Evolutionary conservation across 2,329 filamentous ascomycete species (phyloP).

Genomic region (Scytalidium lignicola): DNA sequence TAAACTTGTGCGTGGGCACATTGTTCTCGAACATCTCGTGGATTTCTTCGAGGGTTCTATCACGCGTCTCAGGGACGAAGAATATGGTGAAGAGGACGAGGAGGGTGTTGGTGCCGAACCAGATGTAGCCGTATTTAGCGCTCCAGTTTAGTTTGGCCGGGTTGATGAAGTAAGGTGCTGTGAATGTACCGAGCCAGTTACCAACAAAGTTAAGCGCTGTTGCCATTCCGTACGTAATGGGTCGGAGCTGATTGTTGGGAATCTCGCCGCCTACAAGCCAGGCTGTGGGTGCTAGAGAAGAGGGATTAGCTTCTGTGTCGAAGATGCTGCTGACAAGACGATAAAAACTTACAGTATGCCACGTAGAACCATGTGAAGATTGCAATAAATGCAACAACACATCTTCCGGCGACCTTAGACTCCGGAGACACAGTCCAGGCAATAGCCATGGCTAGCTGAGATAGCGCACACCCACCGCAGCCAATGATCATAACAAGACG

Average conservation of each 20-base stretch:
- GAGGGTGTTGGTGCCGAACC: slow-evolving; percentile 33
- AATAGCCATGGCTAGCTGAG: slow-evolving; percentile 40
- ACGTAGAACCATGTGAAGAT: slow-evolving; percentile 6
- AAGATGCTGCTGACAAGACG: slow-evolving; percentile 64
- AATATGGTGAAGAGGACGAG: slow-evolving; percentile 28
- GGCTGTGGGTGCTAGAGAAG: slow-evolving; percentile 27
- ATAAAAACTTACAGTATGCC: slow-evolving; percentile 53
- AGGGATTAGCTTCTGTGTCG: slow-evolving; percentile 35
- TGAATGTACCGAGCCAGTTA: slow-evolving; percentile 35
- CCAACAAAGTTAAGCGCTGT: slow-evolving; percentile 35
- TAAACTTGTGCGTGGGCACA: slow-evolving; percentile 5
- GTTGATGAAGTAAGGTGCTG: slow-evolving; percentile 39
- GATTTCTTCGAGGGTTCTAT: slow-evolving; percentile 12
- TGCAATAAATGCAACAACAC: slow-evolving; percentile 11
- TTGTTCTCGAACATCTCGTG: slow-evolving; percentile 7
- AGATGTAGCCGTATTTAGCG: slow-evolving; percentile 31
- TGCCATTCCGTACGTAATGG: slow-evolving; percentile 33
- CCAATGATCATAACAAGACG: slow-evolving; percentile 43
- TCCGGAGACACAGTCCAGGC: slow-evolving; percentile 11
- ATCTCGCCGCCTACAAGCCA: slow-evolving; percentile 36
- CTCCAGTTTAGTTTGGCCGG: slow-evolving; percentile 32
- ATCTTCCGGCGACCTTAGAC: slow-evolving; percentile 6
- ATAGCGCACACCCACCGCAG: slow-evolving; percentile 36
- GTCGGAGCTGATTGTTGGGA: slow-evolving; percentile 34
- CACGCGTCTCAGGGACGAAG: slow-evolving; percentile 14